These are phyloP conservation scores for Penicillium cosmopolitanum DNA, from an alignment of 495 filamentous ascomycete genomes.

Conservation along the genomic window DNA sequence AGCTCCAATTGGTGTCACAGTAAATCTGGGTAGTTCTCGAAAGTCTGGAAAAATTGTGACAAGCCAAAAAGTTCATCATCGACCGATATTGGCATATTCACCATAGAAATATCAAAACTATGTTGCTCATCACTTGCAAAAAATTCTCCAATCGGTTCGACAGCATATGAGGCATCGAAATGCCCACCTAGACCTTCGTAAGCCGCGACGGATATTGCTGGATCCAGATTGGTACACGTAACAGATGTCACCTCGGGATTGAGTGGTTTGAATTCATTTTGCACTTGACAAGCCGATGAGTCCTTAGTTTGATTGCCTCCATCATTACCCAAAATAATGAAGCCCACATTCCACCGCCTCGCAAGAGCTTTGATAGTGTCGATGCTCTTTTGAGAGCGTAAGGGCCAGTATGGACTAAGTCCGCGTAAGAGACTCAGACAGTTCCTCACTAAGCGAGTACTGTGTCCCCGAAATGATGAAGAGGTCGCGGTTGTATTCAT, in stretches of 20 bases:
- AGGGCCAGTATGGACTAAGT: slow-evolving; percentile 4
- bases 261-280: not conserved
- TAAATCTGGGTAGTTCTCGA: slow-evolving; percentile 1
- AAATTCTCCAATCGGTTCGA: not conserved
- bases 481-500: slow-evolving; percentile 15
- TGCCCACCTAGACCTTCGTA: not conserved
- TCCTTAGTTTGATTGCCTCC: not conserved
- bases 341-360: slow-evolving; percentile 3
- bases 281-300: not conserved
- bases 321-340: not conserved
- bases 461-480: slow-evolving; percentile 6
- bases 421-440: slow-evolving; percentile 6
- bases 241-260: not conserved
- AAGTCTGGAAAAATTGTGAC: not conserved
- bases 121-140: not conserved
- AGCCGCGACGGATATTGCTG: not conserved
- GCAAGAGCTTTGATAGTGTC: slow-evolving; percentile 6
- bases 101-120: not conserved
- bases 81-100: not conserved
- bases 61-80: not conserved
- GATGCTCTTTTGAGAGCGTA: slow-evolving; percentile 11
- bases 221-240: not conserved
- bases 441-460: slow-evolving; percentile 10
- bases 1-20: not conserved
- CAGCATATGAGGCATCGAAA: not conserved